phyloP scores from a whole-genome alignment of 2,329 filamentous ascomycete genomes.

The Aspergillus oerlinghausenensis region DNA sequence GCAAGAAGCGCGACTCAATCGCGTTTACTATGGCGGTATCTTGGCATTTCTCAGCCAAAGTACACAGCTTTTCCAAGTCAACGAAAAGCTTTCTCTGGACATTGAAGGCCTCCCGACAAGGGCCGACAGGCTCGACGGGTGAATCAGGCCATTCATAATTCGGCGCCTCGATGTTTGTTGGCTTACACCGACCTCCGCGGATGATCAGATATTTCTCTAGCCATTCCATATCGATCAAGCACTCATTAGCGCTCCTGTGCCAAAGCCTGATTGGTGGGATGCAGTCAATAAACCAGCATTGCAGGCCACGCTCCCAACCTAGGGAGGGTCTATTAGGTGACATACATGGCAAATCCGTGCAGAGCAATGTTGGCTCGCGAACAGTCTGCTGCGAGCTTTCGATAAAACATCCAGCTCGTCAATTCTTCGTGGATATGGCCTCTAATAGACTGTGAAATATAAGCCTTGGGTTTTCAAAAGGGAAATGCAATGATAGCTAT shows the following conservation, averaged over 20 bases:
- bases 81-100: conserved; percentile 16
- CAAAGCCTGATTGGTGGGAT: conserved; percentile 12
- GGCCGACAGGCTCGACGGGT: conserved; percentile 18
- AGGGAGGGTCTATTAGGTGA: background rate
- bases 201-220: conserved; percentile 21
- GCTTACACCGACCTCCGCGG: conserved; percentile 19
- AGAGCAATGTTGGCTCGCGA: conserved; percentile 16
- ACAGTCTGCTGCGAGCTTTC: conserved; percentile 20
- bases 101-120: conserved; percentile 14
- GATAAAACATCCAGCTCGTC: conserved; percentile 20
- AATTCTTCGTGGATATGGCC: conserved; percentile 20
- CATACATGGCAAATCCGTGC: conserved; percentile 20
- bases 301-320: background rate
- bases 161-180: conserved; percentile 18
- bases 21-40: conserved; percentile 11
- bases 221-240: conserved; percentile 17
- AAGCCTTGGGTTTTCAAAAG: background rate
- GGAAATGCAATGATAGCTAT: background rate
- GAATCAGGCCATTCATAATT: conserved; percentile 16
- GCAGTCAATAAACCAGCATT: background rate
- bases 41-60: conserved; percentile 10
- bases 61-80: conserved; percentile 17
- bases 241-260: conserved; percentile 17
- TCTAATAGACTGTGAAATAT: conserved; percentile 14
- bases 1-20: conserved; percentile 16